Base-by-base conservation (phyloP, 352 stramenopile species). In the Phytophthora meadii region DNA sequence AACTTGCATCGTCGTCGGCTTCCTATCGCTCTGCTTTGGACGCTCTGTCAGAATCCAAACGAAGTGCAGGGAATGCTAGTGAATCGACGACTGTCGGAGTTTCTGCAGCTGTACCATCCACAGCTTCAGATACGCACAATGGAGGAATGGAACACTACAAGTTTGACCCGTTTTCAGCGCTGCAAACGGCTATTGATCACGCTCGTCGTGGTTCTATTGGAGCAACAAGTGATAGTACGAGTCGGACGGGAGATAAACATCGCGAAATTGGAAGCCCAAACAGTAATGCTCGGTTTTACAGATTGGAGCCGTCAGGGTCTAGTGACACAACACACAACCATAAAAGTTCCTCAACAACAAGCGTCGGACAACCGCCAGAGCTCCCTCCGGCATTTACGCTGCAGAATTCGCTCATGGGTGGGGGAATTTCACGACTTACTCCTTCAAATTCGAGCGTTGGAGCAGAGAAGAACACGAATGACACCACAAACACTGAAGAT, bases 361-460 rank as follows among this genome's bases (percentile, higher is more conserved):
- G 37, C 48, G 47, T 92, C 1, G 80, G 73, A 0, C 66, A 80
- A 14, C 74, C 82, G 2, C 84, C 84, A 12, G 61, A 63, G 1
- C 67, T 72, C 1, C 70, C 79, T 12, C 86, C 84, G 22, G 54
- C 68, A 8, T 81, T 94, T 45, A 58, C 54, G 14, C 32, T 89
- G 27, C 74, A 89, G 59, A 84, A 93, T 62, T 94, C 82, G 27
- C 80, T 94, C 44, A 77, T 89, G 54, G 87, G 82, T 34, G 84
- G 82, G 28, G 82, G 87, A 36, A 92, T 93, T 46, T 79, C 90
- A 36, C 48, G 69, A 8, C 70, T 83, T 17, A 64, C 14, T 39
- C n/a, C 37, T 0, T n/a, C 34, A 24, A 56, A 65, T 34, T 12
- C 32, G 5, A 8, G 14, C 54, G 11, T 19, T 5, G 24, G 44